These are phyloP conservation scores for Candida alai DNA, from an alignment of 805 yeast species.

Conservation along the genomic window DNA sequence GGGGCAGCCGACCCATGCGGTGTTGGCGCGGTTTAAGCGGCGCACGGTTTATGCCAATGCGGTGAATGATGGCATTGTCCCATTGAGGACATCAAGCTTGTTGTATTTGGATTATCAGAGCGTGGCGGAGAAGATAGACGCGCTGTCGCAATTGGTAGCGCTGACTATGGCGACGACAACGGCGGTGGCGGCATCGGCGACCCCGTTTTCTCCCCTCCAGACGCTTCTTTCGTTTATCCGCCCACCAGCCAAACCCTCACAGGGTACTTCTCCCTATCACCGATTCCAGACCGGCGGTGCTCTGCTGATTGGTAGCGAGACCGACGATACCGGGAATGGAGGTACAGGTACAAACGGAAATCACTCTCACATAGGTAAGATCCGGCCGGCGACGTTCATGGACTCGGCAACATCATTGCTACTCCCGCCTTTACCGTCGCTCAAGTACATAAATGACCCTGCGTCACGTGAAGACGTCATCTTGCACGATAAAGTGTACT, in stretches of 20 bases:
- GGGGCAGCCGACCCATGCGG: slow-evolving; percentile 62
- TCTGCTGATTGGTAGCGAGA: slow-evolving; percentile 13
- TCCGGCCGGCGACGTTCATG: slow-evolving; percentile 74
- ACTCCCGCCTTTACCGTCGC: slow-evolving; percentile 75
- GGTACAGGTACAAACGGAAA: slow-evolving; percentile 16
- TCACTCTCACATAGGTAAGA: slow-evolving; percentile 10
- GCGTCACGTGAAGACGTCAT: slow-evolving; percentile 58
- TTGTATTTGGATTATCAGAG: slow-evolving; percentile 85
- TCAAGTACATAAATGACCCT: slow-evolving; percentile 67
- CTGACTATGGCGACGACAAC: too few species aligned
- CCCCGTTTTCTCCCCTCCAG: too few species aligned
- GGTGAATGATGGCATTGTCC: slow-evolving; percentile 92
- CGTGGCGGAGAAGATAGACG: slow-evolving; percentile 22
- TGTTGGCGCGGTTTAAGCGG: slow-evolving; percentile 58
- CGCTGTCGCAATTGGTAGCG: too few species aligned
- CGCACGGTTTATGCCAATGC: slow-evolving; percentile 89
- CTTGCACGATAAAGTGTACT: slow-evolving; percentile 77
- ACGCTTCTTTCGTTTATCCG: slow-evolving; percentile 37
- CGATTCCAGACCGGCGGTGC: slow-evolving; percentile 21
- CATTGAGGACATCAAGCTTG: slow-evolving; percentile 83
- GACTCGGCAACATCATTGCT: slow-evolving; percentile 75
- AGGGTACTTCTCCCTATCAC: slow-evolving; percentile 12
- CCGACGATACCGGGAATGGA: slow-evolving; percentile 12
- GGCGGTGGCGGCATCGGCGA: too few species aligned
- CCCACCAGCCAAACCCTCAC: slow-evolving; percentile 33